Evolutionary conservation across 352 stramenopile species (phyloP), one percentile per base, ranked within the genome.

Genomic region (Chrysophaeum taylorii): DNA sequence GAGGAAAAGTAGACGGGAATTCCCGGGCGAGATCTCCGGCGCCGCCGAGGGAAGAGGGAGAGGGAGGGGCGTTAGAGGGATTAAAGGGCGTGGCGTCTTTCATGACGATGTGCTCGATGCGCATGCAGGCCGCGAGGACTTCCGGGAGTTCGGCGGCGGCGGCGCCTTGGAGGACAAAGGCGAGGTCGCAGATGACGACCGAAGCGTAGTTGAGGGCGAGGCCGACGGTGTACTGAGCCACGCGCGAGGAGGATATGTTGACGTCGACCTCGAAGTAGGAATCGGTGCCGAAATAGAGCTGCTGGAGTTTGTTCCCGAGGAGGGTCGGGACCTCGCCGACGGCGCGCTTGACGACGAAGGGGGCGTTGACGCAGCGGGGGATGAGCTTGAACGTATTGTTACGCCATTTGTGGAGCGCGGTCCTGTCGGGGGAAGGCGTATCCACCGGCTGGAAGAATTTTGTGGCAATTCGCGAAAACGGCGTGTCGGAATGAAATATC

Each of bases 351-450:
- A 92, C 89, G 72, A 92, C 88, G 70, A 91, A 92, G 76, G 82
- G 89, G 23, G 84, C 86, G 68, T 92, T 85, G 0, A 91, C 86
- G 48, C 91, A 84, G 12, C 84, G 90, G 31, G 86, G 86, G 64
- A 92, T 90, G 70, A 92, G 79, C 76, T 92, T 92, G 75, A 92
- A 92, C 42, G 85, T 83, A 48, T 83, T 90, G 78, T 92, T 91
- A 15, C 86, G 85, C 74, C 90, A 92, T 70, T 79, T 68, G 70
- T 92, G 84, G 68, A 91, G 84, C 2, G 14, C 15, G 53, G 90
- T 91, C 29, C 89, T 69, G 54, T 89, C 89, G 9, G 57, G 57
- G 2, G 57, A 66, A n/a, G n/a, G n/a, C n/a, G n/a, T n/a, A 7
- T 27, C 12, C 2, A 66, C 31, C 18, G 33, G 57, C 33, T 16